Evolutionary conservation across 176 grass and related monocot species (phyloP).

Genomic region (barley (Hordeum vulgare)): MorexV3_pseudomolecules_assembly NC_058518.1:236056633-236057132

Average conservation of each 20-base stretch:
- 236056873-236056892: neutral
- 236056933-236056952: neutral
- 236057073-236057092: constrained; percentile 61
- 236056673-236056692: constrained; percentile 59
- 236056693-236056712: constrained; percentile 60
- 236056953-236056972: neutral
- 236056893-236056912: no score
- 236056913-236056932: neutral
- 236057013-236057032: neutral
- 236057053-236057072: constrained; percentile 73
- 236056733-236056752: neutral
- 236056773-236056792: neutral
- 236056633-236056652: constrained; percentile 83
- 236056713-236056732: constrained; percentile 28
- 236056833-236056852: neutral
- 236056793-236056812: neutral
- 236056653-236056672: constrained; percentile 82
- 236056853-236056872: neutral
- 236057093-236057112: constrained; percentile 80
- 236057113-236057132: constrained; percentile 91
- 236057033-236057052: constrained; percentile 85
- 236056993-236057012: neutral
- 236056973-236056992: neutral
- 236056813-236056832: neutral
- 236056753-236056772: neutral